Conservation (phyloP, 2,329 filamentous ascomycete species). For the Alternaria tenuissima region DNA sequence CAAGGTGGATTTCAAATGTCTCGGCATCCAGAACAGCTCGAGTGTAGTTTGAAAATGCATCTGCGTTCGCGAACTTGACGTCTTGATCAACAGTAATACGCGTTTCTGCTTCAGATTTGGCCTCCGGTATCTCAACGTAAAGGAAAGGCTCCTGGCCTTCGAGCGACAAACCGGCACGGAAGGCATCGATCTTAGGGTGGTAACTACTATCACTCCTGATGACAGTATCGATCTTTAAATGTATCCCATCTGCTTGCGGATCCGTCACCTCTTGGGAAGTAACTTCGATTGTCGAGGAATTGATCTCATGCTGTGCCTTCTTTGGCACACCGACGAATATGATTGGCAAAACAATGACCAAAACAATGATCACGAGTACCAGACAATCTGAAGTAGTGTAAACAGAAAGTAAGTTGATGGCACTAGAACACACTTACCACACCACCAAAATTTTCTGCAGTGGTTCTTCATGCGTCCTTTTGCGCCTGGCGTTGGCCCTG, state of each 20-base stretch:
- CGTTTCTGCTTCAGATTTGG: slow-evolving; percentile 55
- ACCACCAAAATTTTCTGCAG: slow-evolving; percentile 51
- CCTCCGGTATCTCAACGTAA: slow-evolving; percentile 56
- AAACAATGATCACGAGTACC: slow-evolving; percentile 58
- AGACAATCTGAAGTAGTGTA: slow-evolving; percentile 53
- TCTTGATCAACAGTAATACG: slow-evolving; percentile 55
- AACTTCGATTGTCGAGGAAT: slow-evolving; percentile 61
- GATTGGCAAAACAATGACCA: slow-evolving; percentile 66
- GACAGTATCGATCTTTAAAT: slow-evolving; percentile 58
- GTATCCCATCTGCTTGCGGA: slow-evolving; percentile 59
- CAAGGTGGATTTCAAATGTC: slow-evolving; percentile 59
- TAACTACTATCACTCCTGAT: slow-evolving; percentile 60
- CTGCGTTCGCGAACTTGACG: slow-evolving; percentile 53
- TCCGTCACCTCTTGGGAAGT: slow-evolving; percentile 60
- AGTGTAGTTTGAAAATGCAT: slow-evolving; percentile 61
- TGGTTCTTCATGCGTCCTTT: slow-evolving; percentile 47
- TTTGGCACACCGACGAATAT: slow-evolving; percentile 67
- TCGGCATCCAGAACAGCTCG: slow-evolving; percentile 59
- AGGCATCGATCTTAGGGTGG: slow-evolving; percentile 63
- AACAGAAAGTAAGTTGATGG: not conserved
- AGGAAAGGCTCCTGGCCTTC: slow-evolving; percentile 54
- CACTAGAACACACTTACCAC: slow-evolving; percentile 34
- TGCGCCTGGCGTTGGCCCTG: slow-evolving; percentile 42
- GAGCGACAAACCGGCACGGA: slow-evolving; percentile 62
- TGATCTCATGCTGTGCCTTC: slow-evolving; percentile 64